These are phyloP conservation scores for Eremothecium sinecaudum DNA, from an alignment of 1,139 yeast species.

Conservation along the genomic window DNA sequence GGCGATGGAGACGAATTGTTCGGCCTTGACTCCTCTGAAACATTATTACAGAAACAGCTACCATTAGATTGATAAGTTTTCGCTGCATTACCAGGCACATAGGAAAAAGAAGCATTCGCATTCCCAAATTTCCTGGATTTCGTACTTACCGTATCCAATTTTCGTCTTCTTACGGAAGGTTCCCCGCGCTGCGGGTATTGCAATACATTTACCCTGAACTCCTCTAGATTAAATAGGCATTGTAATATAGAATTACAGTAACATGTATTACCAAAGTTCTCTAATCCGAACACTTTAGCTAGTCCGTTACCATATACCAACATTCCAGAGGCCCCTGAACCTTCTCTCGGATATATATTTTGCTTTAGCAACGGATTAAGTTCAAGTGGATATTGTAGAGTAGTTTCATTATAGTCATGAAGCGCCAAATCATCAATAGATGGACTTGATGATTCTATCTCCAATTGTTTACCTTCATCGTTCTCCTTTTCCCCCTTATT, in stretches of 20 bases:
- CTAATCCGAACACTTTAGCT: conserved; percentile 80
- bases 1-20: conserved; percentile 4
- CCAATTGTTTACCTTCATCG: too few relatives aligned
- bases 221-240: conserved; percentile 67
- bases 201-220: conserved; percentile 54
- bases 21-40: background rate
- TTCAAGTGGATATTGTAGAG: background rate
- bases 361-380: background rate
- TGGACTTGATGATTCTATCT: too few relatives aligned
- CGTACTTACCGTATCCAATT: conserved; percentile 36
- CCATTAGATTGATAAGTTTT: too few relatives aligned
- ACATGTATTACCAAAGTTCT: conserved; percentile 91
- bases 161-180: conserved; percentile 30
- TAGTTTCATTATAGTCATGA: background rate
- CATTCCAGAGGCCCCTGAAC: conserved; percentile 10
- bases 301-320: conserved; percentile 54
- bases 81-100: too few relatives aligned
- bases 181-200: conserved; percentile 35
- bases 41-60: background rate
- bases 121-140: conserved; percentile 41
- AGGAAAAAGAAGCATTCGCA: too few relatives aligned
- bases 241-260: conserved; percentile 90
- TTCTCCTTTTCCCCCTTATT: too few relatives aligned
- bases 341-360: conserved; percentile 5
- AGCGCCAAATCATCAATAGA: background rate